Evolutionary conservation across 2,329 filamentous ascomycete species (phyloP).

Genomic region (Talaromyces atroroseus): DNA sequence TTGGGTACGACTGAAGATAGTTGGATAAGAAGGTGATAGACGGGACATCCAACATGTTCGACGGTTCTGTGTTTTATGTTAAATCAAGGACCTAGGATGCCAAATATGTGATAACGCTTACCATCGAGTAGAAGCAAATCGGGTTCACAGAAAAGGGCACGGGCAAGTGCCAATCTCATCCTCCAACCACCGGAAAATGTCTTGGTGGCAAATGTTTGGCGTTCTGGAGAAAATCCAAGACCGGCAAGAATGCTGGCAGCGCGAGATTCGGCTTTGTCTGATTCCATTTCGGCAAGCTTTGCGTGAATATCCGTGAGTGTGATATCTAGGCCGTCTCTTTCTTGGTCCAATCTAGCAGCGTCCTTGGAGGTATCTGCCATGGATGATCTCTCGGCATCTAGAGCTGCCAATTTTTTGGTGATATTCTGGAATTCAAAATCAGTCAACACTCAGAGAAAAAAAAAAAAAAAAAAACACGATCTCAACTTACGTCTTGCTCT

Average conservation of each 20-base stretch:
- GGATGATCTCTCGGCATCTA: constrained; percentile 70
- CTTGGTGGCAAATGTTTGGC: constrained; percentile 88
- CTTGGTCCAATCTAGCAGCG: constrained; percentile 74
- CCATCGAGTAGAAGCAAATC: constrained; percentile 87
- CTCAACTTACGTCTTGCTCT: constrained; percentile 68
- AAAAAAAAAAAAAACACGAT: not conserved
- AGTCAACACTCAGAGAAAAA: not conserved
- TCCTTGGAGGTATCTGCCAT: constrained; percentile 91
- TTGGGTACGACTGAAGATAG: constrained; percentile 90
- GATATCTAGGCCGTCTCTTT: constrained; percentile 83
- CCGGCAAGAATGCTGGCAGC: constrained; percentile 94
- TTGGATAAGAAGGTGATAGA: constrained; percentile 97
- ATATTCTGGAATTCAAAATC: constrained; percentile 56
- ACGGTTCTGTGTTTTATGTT: constrained; percentile 63
- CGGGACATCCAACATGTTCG: constrained; percentile 99
- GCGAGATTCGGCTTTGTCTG: constrained; percentile 92
- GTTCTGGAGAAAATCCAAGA: constrained; percentile 90
- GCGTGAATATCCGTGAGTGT: constrained; percentile 85
- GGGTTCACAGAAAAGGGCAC: constrained; percentile 96
- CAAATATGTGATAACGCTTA: constrained; percentile 21
- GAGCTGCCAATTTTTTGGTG: constrained; percentile 63
- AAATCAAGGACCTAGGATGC: constrained; percentile 12
- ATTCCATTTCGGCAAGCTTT: constrained; percentile 97
- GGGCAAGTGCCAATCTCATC: constrained; percentile 90
- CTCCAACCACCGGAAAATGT: constrained; percentile 99